Evolutionary conservation across 1,284 basidiomycete species (phyloP), one percentile per base, ranked within the genome.

Genomic region (Anthracocystis panici-leucophaei): DNA sequence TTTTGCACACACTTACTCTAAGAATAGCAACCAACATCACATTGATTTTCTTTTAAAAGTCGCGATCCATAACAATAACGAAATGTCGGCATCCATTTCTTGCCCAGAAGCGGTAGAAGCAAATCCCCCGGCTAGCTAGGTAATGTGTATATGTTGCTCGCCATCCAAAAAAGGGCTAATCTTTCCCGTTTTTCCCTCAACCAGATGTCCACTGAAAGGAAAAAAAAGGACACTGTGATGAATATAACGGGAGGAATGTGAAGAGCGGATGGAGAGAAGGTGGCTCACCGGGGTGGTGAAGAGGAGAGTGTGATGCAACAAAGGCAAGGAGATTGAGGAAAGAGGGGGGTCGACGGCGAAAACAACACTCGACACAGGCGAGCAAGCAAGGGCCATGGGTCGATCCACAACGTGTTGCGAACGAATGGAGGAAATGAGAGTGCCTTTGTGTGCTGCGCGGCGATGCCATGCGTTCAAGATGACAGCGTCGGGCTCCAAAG

Each of bases 171-270:
- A 14, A 2, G 35, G 23, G 35, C 61, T 50, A n/a, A 58, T 77
- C 75, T 77, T 52, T 77, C 75, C 75, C 75, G 70, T 70, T 65
- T 77, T 77, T 77, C 75, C 75, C 75, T 73, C 75, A 77, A 69
- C 75, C 75, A 70, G 59, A 68, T 72, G 63, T 67, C 70, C 70
- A 77, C 71, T 61, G 61, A 71, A 38, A 12, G 46, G 59, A 54
- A 62, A 38, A 12, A 51, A 62, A 54, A 62, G 66, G 56, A 73
- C 63, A 72, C 60, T 68, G 75, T 77, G 75, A 73, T 77, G 75
- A 73, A 77, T 77, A 76, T 71, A 70, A 72, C 75, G 75, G 75
- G 75, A 77, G 51, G 55, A 64, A 8, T 45, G 16, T 4, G 10
- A 6, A 20, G 16, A 3, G 23, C 6, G 12, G n/a, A 23, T 21